Percentiles rank a stretch among this genome's conserved stretches.
Conservation (phyloP, 2,329 filamentous ascomycete species). For the Alternaria tenuissima region DNA sequence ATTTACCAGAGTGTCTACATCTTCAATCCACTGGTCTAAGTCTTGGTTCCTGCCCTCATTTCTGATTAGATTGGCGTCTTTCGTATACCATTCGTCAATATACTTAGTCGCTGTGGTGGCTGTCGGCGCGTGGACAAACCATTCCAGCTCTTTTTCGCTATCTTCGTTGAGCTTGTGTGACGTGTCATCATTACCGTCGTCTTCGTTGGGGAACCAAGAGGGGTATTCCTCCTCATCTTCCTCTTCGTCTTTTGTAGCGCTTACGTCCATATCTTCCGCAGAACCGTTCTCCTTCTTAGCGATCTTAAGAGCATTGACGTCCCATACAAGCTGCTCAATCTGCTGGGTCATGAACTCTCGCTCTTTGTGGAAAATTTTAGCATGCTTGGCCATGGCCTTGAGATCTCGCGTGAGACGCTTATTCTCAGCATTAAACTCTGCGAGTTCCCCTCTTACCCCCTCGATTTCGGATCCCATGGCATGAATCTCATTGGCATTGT, state of each 20-base stretch:
- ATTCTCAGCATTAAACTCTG: background rate
- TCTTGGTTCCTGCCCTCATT: background rate
- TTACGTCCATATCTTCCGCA: background rate
- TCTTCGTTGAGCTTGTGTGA: background rate
- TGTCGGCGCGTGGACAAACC: background rate
- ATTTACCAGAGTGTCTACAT: background rate
- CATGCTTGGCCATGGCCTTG: background rate
- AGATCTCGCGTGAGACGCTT: background rate
- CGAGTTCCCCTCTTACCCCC: background rate
- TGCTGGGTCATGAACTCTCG: background rate
- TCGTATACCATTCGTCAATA: background rate
- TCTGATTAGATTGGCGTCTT: background rate
- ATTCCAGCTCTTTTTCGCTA: background rate
- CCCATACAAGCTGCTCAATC: background rate
- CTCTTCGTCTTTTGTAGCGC: background rate
- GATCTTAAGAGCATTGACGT: background rate
- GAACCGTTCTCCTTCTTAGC: background rate
- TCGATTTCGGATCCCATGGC: background rate
- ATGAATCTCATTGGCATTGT: conserved; percentile 1
- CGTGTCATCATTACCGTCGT: background rate
- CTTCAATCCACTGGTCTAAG: background rate
- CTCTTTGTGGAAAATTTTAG: background rate
- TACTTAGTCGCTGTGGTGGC: background rate
- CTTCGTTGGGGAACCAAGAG: background rate
- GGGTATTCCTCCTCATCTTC: background rate